A percentile compares a stretch with the other conserved stretches of the same genome.
Conservation (phyloP, 2,329 filamentous ascomycete species). For the Sarocladium brachiariae region DNA sequence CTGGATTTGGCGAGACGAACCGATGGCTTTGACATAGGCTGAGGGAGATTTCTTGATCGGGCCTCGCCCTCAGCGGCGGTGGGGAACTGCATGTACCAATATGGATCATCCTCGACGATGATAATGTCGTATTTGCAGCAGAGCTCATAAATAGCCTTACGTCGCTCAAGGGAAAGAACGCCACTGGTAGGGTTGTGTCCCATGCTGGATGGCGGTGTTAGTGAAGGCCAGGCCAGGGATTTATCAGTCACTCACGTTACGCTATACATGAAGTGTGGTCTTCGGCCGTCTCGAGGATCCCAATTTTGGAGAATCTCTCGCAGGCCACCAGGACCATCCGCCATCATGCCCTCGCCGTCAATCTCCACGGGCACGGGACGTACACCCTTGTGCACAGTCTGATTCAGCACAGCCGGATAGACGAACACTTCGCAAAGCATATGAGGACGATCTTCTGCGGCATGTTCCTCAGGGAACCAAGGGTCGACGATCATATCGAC, state of each 20-base stretch:
- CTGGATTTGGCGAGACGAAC: slow-evolving; percentile 33
- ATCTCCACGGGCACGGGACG: slow-evolving; percentile 68
- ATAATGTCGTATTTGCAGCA: slow-evolving; percentile 82
- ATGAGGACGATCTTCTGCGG: slow-evolving; percentile 63
- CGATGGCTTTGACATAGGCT: slow-evolving; percentile 23
- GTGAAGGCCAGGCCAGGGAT: neutral
- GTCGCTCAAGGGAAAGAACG: slow-evolving; percentile 64
- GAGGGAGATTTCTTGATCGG: slow-evolving; percentile 35
- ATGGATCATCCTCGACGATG: slow-evolving; percentile 91
- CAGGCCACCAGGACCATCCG: slow-evolving; percentile 64
- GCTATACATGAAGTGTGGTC: slow-evolving; percentile 82
- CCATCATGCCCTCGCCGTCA: slow-evolving; percentile 74
- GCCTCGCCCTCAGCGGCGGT: slow-evolving; percentile 52
- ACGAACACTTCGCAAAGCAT: slow-evolving; percentile 74
- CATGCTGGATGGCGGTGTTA: slow-evolving; percentile 17
- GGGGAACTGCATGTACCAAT: slow-evolving; percentile 90
- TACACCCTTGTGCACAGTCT: slow-evolving; percentile 59
- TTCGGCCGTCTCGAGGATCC: slow-evolving; percentile 66
- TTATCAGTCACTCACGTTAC: slow-evolving; percentile 61
- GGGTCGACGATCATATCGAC: slow-evolving; percentile 69
- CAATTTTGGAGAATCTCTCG: slow-evolving; percentile 75
- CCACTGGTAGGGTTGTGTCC: slow-evolving; percentile 85
- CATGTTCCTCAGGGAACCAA: slow-evolving; percentile 65
- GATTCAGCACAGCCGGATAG: slow-evolving; percentile 70
- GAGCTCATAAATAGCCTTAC: slow-evolving; percentile 71